A percentile compares a stretch with the other conserved stretches of the same genome.
phyloP scores from a whole-genome alignment of 352 stramenopile species.

The Phytophthora pisi region DNA sequence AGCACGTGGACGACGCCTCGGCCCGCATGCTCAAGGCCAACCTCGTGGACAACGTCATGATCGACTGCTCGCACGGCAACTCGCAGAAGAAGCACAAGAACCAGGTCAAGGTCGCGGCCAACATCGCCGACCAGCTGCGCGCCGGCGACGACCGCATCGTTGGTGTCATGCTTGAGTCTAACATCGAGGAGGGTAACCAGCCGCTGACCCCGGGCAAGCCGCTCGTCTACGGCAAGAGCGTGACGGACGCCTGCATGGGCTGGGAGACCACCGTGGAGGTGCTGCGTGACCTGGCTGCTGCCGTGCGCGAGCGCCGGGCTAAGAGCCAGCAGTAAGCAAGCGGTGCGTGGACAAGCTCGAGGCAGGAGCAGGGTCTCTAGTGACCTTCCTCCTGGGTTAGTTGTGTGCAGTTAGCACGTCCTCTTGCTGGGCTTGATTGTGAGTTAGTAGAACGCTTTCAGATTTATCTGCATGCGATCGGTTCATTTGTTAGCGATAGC shows the following conservation, averaged over 20 bases:
- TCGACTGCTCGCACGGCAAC: constrained; percentile 93
- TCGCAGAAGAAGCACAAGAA: constrained; percentile 91
- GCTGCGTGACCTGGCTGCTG: constrained; percentile 73
- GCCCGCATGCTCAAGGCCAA: constrained; percentile 87
- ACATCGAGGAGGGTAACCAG: constrained; percentile 86
- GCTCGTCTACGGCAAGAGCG: constrained; percentile 89
- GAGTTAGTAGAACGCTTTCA: constrained; percentile 11
- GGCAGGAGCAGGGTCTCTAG: constrained; percentile 15
- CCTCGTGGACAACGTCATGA: constrained; percentile 85
- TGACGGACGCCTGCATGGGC: constrained; percentile 90
- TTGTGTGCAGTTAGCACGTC: constrained; percentile 16
- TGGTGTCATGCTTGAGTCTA: constrained; percentile 91
- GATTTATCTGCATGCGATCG: constrained; percentile 5
- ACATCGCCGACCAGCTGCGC: constrained; percentile 77
- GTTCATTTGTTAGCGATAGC: constrained; percentile 11
- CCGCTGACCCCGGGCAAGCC: constrained; percentile 73
- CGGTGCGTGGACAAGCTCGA: neutral
- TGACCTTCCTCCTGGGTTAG: constrained; percentile 19
- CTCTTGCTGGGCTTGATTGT: constrained; percentile 15
- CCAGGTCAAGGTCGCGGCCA: constrained; percentile 73
- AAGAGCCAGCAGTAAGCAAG: constrained; percentile 50
- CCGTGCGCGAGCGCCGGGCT: constrained; percentile 74
- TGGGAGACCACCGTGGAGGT: constrained; percentile 83
- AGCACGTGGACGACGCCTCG: constrained; percentile 83
- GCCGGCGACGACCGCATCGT: constrained; percentile 79